Evolutionary conservation across 306 rosid genomes (phyloP).

Genomic region (Sicyos edulis): DNA sequence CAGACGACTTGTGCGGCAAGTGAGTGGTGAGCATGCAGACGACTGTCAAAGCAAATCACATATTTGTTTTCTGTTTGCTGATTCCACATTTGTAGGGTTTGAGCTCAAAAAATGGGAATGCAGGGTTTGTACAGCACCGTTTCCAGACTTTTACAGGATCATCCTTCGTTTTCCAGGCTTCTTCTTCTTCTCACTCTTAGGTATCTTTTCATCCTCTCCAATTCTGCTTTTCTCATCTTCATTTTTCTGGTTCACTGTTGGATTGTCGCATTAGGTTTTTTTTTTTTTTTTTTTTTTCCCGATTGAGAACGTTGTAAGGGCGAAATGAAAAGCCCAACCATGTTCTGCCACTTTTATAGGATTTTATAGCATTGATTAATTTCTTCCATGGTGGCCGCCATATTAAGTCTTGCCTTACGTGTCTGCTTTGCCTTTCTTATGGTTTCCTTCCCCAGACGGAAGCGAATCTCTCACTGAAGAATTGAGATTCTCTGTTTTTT

Average conservation of each 20-base stretch:
- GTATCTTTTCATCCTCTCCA: constrained; percentile 26
- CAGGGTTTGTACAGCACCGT: constrained; percentile 33
- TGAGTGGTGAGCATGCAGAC: background rate
- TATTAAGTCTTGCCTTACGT: background rate
- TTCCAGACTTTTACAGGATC: constrained; percentile 42
- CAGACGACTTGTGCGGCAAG: constrained; percentile 19
- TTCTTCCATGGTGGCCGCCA: background rate
- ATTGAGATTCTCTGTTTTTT: background rate
- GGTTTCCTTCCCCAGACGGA: background rate
- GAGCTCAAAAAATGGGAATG: constrained; percentile 33
- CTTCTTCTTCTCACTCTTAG: constrained; percentile 61
- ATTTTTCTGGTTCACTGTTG: background rate
- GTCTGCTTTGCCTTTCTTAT: constrained; percentile 2
- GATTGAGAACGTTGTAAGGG: background rate
- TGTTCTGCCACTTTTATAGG: too few species aligned
- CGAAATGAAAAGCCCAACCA: background rate
- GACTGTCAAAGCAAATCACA: background rate
- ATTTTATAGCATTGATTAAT: background rate
- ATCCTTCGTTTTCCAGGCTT: constrained; percentile 45
- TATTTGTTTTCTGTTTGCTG: background rate
- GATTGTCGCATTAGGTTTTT: background rate
- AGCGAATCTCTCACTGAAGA: background rate
- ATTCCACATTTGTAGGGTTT: background rate
- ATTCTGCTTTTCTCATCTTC: background rate
- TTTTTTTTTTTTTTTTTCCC: too few species aligned